phyloP scores from a whole-genome alignment of 2,329 filamentous ascomycete species.

The Cytospora schulzeri region DNA sequence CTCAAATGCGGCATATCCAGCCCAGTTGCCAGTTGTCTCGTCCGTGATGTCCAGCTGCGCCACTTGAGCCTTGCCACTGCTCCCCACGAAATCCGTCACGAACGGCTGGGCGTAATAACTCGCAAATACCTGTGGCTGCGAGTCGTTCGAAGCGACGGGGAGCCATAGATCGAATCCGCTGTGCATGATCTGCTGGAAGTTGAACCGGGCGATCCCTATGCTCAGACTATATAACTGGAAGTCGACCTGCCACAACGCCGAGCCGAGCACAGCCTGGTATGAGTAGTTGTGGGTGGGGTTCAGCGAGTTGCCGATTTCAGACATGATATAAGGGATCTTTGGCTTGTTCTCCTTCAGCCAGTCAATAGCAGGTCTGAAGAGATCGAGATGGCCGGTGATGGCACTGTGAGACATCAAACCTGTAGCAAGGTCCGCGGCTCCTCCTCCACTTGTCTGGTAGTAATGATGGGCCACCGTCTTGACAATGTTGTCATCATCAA shows the following conservation, averaged over 20 bases:
- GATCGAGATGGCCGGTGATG: constrained; percentile 30
- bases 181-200: constrained; percentile 44
- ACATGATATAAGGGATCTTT: constrained; percentile 38
- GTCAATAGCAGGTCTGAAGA: constrained; percentile 35
- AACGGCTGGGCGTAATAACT: constrained; percentile 43
- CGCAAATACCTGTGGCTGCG: constrained; percentile 38
- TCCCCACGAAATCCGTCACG: constrained; percentile 40
- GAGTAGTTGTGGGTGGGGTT: constrained; percentile 36
- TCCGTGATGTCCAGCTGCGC: constrained; percentile 29
- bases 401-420: constrained; percentile 27
- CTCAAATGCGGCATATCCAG: constrained; percentile 38
- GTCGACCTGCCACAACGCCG: constrained; percentile 41
- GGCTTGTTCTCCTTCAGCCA: constrained; percentile 38
- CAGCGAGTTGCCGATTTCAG: constrained; percentile 42
- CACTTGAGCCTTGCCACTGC: constrained; percentile 35
- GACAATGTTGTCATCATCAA: constrained; percentile 37
- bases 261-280: constrained; percentile 40
- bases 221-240: constrained; percentile 41
- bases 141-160: constrained; percentile 35
- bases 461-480: constrained; percentile 43
- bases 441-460: constrained; percentile 39
- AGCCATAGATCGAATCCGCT: constrained; percentile 35
- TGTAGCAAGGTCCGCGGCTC: constrained; percentile 34
- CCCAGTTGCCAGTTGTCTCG: constrained; percentile 32
- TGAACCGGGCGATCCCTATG: constrained; percentile 40